Conservation (phyloP, 495 filamentous ascomycete genomes). For the Achaetomiella virescens region DNA sequence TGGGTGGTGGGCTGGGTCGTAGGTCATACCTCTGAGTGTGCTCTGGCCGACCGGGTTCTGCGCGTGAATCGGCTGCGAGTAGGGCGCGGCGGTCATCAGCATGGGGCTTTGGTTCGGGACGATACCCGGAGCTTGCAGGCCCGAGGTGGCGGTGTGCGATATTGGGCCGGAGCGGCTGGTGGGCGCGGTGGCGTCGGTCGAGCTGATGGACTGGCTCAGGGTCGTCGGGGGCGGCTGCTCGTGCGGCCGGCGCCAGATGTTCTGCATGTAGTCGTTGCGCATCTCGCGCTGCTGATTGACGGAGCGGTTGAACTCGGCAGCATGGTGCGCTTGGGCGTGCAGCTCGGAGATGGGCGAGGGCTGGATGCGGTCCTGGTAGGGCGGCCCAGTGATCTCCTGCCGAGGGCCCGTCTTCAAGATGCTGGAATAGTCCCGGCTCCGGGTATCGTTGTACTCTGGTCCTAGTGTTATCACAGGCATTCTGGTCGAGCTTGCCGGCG, state of each 20-base stretch:
- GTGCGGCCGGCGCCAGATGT: conserved; percentile 70
- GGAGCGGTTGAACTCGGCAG: conserved; percentile 83
- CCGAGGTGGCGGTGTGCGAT: conserved; percentile 40
- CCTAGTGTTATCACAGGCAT: conserved; percentile 81
- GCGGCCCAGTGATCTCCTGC: conserved; percentile 81
- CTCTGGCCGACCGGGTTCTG: conserved; percentile 45
- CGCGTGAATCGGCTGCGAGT: conserved; percentile 48
- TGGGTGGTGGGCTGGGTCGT: conserved; percentile 43
- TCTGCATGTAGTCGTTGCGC: conserved; percentile 68
- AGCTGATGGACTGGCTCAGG: conserved; percentile 41
- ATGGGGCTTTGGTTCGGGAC: conserved; percentile 48
- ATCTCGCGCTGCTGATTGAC: conserved; percentile 68
- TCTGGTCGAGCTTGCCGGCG: conserved; percentile 58
- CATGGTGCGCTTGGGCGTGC: conserved; percentile 77
- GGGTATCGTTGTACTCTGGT: conserved; percentile 68
- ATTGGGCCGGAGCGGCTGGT: conserved; percentile 45
- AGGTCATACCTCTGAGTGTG: conserved; percentile 47
- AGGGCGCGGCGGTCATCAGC: conserved; percentile 50
- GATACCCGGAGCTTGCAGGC: conserved; percentile 37
- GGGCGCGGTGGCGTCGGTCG: conserved; percentile 37
- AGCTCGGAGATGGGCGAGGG: conserved; percentile 76
- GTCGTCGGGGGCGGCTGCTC: conserved; percentile 57
- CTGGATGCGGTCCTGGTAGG: conserved; percentile 84
- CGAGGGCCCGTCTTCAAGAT: conserved; percentile 68
- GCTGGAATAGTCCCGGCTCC: conserved; percentile 72